Evolutionary conservation across 2,329 filamentous ascomycete genomes (phyloP), one percentile per base, ranked within the genome.

Genomic region (Colletotrichum godetiae): DNA sequence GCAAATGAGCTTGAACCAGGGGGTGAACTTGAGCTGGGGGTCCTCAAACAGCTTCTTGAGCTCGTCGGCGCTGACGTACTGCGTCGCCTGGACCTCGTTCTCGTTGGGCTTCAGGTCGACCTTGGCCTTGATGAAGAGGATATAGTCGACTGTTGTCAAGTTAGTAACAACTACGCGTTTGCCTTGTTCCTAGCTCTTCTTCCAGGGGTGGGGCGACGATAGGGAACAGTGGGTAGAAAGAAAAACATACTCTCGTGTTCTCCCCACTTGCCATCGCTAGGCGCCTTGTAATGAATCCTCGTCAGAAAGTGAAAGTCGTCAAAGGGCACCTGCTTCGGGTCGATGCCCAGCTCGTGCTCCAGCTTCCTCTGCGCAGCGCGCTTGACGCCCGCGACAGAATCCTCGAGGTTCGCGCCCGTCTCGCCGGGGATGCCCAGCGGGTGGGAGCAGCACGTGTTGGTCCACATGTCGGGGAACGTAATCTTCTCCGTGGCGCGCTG

Each of bases 1-100:
- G 89, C 97, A 99, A 80, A 99, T 98, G 77, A 99, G 92, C 88
- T 98, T 98, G 88, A 99, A 99, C 97, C 97, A 99, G 1, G 97
- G 97, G 0, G 97, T 99, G 84, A 98, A 98, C 79, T 92, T 93
- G 78, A 97, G 88, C 66, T 85, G 88, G 4, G 93, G 91, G 80
- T 98, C 93, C 79, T 92, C 86, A 83, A 99, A 98, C 88, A 96
- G 94, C 77, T 89, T 82, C 88, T 95, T 97, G 77, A 99, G 88
- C 78, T 95, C 92, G 29, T 95, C 92, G 53, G 94, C 89, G 27
- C 92, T 92, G 74, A 98, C 95, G 79, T 97, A 99, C 82, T 92
- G 89, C 27, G 93, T 94, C 76, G 93, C 96, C 79, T 92, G 91
- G 60, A 95, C 95, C 86, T 99, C 97, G 84, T 99, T 99, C 76